Percentiles rank a stretch among this genome's conserved stretches.
Evolutionary conservation across 1,139 yeast genomes (phyloP).

Genomic region (Ogataea hybrid): DNA sequence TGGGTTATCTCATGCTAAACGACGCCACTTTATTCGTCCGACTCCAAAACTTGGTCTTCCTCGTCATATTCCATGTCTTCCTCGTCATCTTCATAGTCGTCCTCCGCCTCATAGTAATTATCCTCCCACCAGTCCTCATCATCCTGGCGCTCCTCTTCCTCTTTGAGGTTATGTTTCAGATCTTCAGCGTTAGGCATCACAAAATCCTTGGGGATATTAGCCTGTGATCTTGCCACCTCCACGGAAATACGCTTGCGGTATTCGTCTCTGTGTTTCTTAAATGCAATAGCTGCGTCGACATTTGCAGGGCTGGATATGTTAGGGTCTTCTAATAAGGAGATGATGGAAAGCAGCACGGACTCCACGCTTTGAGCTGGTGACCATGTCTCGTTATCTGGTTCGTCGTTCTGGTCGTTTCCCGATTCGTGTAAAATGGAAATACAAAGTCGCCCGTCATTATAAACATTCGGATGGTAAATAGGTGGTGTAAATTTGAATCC

Average conservation of each 20-base stretch:
- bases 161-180: slow-evolving; percentile 39
- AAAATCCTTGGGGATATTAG: slow-evolving; percentile 83
- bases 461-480: slow-evolving; percentile 94
- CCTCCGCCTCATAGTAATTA: slow-evolving; percentile 57
- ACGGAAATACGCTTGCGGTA: slow-evolving; percentile 75
- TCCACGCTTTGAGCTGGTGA: slow-evolving; percentile 97
- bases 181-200: slow-evolving; percentile 68
- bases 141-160: slow-evolving; percentile 73
- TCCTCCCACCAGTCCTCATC: slow-evolving; percentile 74
- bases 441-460: slow-evolving; percentile 90
- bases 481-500: slow-evolving; percentile 92
- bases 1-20: slow-evolving; percentile 2
- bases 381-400: slow-evolving; percentile 93
- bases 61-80: slow-evolving; percentile 35
- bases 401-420: slow-evolving; percentile 81
- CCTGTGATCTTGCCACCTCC: slow-evolving; percentile 82
- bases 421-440: slow-evolving; percentile 84
- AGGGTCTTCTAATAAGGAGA: slow-evolving; percentile 90
- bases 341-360: slow-evolving; percentile 83
- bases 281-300: slow-evolving; percentile 93
- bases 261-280: slow-evolving; percentile 78
- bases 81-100: slow-evolving; percentile 48
- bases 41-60: slow-evolving; percentile 19
- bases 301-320: slow-evolving; percentile 89
- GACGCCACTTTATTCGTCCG: slow-evolving; percentile 10